These are phyloP conservation scores for Sonneratia alba DNA, from an alignment of 345 rosid species.

Conservation along the genomic window DNA sequence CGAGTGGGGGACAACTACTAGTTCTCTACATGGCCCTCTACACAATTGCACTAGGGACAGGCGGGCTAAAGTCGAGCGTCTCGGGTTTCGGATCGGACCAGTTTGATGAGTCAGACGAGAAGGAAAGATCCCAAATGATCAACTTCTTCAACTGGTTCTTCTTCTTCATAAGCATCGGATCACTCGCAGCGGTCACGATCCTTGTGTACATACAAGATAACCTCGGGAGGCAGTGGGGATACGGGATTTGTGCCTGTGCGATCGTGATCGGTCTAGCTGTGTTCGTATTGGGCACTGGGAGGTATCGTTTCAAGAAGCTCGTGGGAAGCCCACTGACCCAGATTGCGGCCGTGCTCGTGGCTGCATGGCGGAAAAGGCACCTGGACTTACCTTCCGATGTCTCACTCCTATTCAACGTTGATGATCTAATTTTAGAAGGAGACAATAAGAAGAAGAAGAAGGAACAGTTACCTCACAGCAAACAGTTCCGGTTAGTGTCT, in stretches of 20 bases:
- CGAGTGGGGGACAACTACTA: conserved; percentile 48
- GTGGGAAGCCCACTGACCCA: conserved; percentile 94
- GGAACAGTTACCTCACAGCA: conserved; percentile 63
- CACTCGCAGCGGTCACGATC: conserved; percentile 69
- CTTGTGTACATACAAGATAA: conserved; percentile 89
- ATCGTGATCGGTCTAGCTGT: conserved; percentile 44
- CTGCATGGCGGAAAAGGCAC: conserved; percentile 58
- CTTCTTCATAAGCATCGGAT: conserved; percentile 76
- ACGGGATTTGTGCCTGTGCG: conserved; percentile 73
- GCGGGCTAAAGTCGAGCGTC: conserved; percentile 91
- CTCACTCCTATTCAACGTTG: conserved; percentile 38
- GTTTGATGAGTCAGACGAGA: conserved; percentile 61
- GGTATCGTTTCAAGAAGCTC: conserved; percentile 76
- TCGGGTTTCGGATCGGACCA: conserved; percentile 97
- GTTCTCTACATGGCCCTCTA: conserved; percentile 70
- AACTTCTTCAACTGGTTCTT: conserved; percentile 92
- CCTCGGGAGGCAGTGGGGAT: conserved; percentile 79
- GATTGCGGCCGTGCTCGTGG: conserved; percentile 53
- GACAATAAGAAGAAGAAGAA: conserved; percentile 34
- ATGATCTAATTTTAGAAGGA: conserved; percentile 30
- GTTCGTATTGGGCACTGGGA: conserved; percentile 64
- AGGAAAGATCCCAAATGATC: conserved; percentile 57
- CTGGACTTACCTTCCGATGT: conserved; percentile 53
- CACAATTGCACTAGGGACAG: conserved; percentile 82
- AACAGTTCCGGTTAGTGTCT: conserved; percentile 56